Evolutionary conservation across 306 rosid genomes (phyloP).

Genomic region (Vigna radiata): DNA sequence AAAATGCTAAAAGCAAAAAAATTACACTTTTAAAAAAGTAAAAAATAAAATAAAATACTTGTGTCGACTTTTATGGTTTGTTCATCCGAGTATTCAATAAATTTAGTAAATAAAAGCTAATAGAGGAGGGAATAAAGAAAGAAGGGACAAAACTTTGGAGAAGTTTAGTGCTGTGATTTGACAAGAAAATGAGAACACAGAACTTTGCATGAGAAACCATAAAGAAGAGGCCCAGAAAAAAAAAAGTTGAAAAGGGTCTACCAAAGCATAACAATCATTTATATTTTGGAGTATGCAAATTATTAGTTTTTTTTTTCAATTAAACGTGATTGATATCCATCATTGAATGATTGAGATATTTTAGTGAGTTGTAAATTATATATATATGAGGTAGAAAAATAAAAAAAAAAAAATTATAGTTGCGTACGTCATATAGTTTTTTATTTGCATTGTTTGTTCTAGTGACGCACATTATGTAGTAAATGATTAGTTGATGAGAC

Average conservation of each 20-base stretch:
- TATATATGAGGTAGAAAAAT: too few species aligned
- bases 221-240: background rate
- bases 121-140: background rate
- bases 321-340: background rate
- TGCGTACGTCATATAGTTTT: background rate
- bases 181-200: background rate
- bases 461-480: background rate
- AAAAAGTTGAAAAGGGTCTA: too few species aligned
- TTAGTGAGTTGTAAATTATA: background rate
- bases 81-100: background rate
- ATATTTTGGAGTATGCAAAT: background rate
- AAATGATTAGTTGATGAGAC: conserved; percentile 8
- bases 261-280: too few species aligned
- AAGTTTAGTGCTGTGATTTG: background rate
- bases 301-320: background rate
- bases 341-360: background rate
- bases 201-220: background rate
- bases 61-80: background rate
- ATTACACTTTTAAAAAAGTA: too few species aligned
- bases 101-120: background rate
- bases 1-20: too few species aligned
- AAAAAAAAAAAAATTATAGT: too few species aligned
- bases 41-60: too few species aligned
- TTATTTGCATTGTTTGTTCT: too few species aligned
- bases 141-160: background rate